Evolutionary conservation across 2,329 filamentous ascomycete species (phyloP).

Genomic region (Torrubiella hemipterigena): DNA sequence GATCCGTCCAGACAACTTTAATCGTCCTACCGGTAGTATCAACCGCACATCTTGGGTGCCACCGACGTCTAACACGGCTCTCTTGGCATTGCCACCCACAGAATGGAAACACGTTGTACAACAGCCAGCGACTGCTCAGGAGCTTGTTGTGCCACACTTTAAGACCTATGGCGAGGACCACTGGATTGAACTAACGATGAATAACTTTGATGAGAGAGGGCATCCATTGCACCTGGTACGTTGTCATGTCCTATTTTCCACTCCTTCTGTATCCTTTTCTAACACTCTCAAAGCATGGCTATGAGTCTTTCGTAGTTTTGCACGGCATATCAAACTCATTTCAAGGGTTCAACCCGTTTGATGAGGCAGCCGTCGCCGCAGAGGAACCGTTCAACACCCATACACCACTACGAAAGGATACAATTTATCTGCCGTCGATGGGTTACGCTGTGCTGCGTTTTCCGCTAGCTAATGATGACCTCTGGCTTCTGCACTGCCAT

Average conservation of each 20-base stretch:
- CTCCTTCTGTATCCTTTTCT: no score
- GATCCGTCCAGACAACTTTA: constrained; percentile 9
- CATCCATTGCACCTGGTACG: constrained; percentile 37
- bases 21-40: constrained; percentile 11
- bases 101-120: no score
- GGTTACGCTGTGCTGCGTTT: constrained; percentile 23
- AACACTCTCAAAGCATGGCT: constrained; percentile 13
- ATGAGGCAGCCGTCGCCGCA: background rate
- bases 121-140: no score
- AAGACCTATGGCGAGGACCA: constrained; percentile 6
- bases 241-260: background rate
- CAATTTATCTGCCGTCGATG: constrained; percentile 18
- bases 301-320: constrained; percentile 7
- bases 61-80: constrained; percentile 2
- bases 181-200: constrained; percentile 35
- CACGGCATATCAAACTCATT: constrained; percentile 3
- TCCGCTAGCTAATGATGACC: constrained; percentile 19
- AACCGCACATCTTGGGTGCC: constrained; percentile 12
- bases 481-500: constrained; percentile 27
- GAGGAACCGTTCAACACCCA: constrained; percentile 2
- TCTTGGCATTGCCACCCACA: no score
- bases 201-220: constrained; percentile 35
- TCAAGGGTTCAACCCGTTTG: constrained; percentile 1
- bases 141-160: constrained; percentile 9
- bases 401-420: constrained; percentile 21